A percentile compares a stretch with the other conserved stretches of the same genome.
Conservation (phyloP, 306 rosid species). For the Cicer yamashitae region DNA sequence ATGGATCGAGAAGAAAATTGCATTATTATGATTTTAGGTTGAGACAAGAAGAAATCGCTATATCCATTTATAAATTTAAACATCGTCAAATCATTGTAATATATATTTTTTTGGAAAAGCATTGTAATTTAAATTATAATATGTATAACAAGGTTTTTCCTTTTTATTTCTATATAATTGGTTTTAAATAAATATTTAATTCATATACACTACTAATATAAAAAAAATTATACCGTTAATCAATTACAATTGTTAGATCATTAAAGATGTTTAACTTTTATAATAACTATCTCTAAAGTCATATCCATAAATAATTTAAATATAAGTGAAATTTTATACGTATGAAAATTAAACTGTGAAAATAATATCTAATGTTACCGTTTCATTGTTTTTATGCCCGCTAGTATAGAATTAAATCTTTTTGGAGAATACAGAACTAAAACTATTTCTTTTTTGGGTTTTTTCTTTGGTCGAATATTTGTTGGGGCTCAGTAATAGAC, state of each 20-base stretch:
- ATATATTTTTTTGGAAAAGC: background rate
- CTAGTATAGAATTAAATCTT: background rate
- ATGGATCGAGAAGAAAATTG: background rate
- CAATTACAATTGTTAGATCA: too few relatives aligned
- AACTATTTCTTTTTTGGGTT: too few relatives aligned
- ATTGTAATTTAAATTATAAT: background rate
- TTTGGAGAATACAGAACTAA: background rate
- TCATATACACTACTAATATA: too few relatives aligned
- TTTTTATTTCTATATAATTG: background rate
- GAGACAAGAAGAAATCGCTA: background rate
- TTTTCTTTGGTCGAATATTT: background rate
- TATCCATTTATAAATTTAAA: background rate
- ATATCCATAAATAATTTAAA: too few relatives aligned
- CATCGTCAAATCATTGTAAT: background rate
- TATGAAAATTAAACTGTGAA: too few relatives aligned
- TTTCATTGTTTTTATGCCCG: background rate
- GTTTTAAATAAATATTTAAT: background rate
- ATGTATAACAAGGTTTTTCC: background rate
- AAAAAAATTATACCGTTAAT: too few relatives aligned
- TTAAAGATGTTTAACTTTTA: too few relatives aligned
- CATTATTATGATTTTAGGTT: background rate
- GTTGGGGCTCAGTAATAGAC: background rate
- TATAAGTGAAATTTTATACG: too few relatives aligned
- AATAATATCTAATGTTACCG: too few relatives aligned
- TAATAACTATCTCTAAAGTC: too few relatives aligned